A percentile compares a stretch with the other conserved stretches of the same genome.
Conservation (phyloP, 768 basidiomycete species). For the Leccinum rimulosum region DNA sequence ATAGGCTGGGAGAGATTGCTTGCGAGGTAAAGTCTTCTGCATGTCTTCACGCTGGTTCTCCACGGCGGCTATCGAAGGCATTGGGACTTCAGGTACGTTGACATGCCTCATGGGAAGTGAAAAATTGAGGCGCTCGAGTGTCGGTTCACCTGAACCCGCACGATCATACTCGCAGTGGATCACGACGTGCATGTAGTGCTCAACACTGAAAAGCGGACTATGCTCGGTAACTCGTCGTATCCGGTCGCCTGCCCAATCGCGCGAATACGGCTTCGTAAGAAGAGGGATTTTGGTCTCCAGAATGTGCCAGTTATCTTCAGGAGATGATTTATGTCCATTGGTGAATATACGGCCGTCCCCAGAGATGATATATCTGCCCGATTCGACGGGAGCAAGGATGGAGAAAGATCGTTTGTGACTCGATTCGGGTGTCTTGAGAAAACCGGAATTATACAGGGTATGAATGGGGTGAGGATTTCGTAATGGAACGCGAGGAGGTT, state of each 20-base stretch:
- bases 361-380: slow-evolving; percentile 47
- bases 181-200: slow-evolving; percentile 52
- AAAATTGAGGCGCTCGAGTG: slow-evolving; percentile 32
- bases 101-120: slow-evolving; percentile 53
- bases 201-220: slow-evolving; percentile 56
- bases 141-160: slow-evolving; percentile 31
- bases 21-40: slow-evolving; percentile 18
- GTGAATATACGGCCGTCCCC: slow-evolving; percentile 51
- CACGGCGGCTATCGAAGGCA: neutral
- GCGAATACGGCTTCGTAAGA: slow-evolving; percentile 6
- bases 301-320: slow-evolving; percentile 28
- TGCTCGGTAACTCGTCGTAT: slow-evolving; percentile 42
- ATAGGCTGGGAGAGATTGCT: slow-evolving; percentile 60
- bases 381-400: slow-evolving; percentile 47
- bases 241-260: slow-evolving; percentile 31
- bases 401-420: slow-evolving; percentile 39
- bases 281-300: slow-evolving; percentile 23
- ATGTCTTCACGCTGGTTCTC: slow-evolving; percentile 6
- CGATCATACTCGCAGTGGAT: slow-evolving; percentile 56
- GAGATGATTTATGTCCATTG: slow-evolving; percentile 17
- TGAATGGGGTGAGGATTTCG: slow-evolving; percentile 49
- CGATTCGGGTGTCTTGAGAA: slow-evolving; percentile 30
- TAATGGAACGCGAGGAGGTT: slow-evolving; percentile 65
- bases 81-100: slow-evolving; percentile 33
- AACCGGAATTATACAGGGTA: slow-evolving; percentile 45